phyloP scores from a whole-genome alignment of 164 flowering plant species.

The Nelumbo lutea region DNA sequence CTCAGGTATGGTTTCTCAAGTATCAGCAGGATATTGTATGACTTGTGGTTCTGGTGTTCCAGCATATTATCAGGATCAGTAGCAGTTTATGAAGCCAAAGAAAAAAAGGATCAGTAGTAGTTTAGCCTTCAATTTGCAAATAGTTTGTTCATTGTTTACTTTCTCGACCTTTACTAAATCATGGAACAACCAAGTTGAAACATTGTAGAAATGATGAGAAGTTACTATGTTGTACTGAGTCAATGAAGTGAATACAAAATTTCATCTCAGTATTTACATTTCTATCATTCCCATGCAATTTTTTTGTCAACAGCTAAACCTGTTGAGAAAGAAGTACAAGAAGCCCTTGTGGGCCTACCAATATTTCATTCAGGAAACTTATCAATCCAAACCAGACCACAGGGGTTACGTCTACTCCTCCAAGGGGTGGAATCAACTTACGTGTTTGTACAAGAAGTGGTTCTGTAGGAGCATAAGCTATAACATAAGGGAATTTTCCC shows the following conservation, averaged over 20 bases:
- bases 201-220: too few relatives aligned
- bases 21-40: too few relatives aligned
- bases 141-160: too few relatives aligned
- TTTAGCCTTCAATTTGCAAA: too few relatives aligned
- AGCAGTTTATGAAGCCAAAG: too few relatives aligned
- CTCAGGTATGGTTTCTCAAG: too few relatives aligned
- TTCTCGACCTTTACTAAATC: too few relatives aligned
- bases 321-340: conserved; percentile 21
- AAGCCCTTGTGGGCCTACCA: conserved; percentile 90
- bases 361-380: conserved; percentile 79
- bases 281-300: background rate
- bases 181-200: too few relatives aligned
- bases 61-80: too few relatives aligned
- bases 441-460: conserved; percentile 72
- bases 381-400: conserved; percentile 95
- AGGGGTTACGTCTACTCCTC: conserved; percentile 96
- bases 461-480: conserved; percentile 95
- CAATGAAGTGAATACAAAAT: background rate
- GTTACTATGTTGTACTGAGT: background rate
- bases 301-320: background rate
- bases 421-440: conserved; percentile 87
- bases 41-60: too few relatives aligned
- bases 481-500: conserved; percentile 79
- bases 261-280: background rate
- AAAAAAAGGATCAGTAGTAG: too few relatives aligned